Evolutionary conservation across 305 asterid genomes (phyloP), one percentile per base, ranked within the genome.

Genomic region (Fraxinus paxiana): DNA sequence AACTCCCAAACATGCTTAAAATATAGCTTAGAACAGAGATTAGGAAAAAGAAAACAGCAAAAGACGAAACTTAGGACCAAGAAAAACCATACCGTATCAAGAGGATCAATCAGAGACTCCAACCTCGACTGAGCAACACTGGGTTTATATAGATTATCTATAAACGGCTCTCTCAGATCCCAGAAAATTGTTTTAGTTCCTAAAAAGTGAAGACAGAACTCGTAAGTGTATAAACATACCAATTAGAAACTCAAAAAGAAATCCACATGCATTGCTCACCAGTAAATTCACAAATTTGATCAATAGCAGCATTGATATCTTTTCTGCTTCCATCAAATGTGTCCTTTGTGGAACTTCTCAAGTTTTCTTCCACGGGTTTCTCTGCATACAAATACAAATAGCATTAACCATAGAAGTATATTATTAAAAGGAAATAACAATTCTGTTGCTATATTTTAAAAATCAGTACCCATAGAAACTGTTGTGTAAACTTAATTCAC

Each of bases 291-390:
- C 98, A 94, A 75, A 96, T 83, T 73, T 86, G 91, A 85, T 94
- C 98, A 80, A 96, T 91, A 73, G 97, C 97, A 37, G 94, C 90
- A 86, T 96, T 96, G 41, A 96, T 89, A 84, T 96, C 98, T 88
- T 91, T 90, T 87, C 99, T 88, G 83, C 98, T 90, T 79, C 99
- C 99, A 90, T 94, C 98, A 81, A 96, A 94, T 80, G 94, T 86
- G 81, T 93, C 98, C 88, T 90, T 89, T 33, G 82, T 81, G 80
- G 90, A 90, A 84, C 80, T 88, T 83, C 89, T 92, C 72, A 78
- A 54, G 79, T 84, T 84, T 76, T 79, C 89, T 71, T 87, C 95
- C 18, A 28, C 76, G 48, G 89, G 83, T 78, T 79, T 90, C 84
- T 81, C 98, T 95, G 87, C 81, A 84, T n/a, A 82, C 56, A 79